These are phyloP conservation scores for Russula ochroleuca DNA, from an alignment of 768 basidiomycete genomes.

Conservation along the genomic window DNA sequence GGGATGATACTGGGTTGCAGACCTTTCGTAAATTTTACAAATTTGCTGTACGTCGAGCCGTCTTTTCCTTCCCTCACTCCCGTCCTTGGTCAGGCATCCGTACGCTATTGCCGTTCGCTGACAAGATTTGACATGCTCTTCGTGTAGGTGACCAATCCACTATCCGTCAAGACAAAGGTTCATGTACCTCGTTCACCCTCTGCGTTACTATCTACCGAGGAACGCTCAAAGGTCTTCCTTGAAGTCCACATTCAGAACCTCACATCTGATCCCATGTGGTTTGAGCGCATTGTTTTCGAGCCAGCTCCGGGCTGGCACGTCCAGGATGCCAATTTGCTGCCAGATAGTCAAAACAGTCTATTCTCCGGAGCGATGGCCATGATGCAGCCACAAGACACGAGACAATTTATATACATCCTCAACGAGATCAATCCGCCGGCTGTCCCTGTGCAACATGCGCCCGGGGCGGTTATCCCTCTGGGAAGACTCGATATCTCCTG, in stretches of 20 bases:
- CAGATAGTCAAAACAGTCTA: constrained; percentile 35
- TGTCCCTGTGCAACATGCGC: constrained; percentile 48
- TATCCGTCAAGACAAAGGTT: constrained; percentile 94
- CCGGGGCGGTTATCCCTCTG: constrained; percentile 72
- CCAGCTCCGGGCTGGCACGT: constrained; percentile 62
- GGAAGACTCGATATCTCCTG: constrained; percentile 88
- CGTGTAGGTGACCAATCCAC: constrained; percentile 81
- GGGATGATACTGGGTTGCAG: constrained; percentile 53
- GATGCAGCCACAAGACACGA: constrained; percentile 78
- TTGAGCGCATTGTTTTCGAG: constrained; percentile 78
- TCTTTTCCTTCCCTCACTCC: neutral
- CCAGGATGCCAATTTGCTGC: constrained; percentile 49
- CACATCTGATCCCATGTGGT: constrained; percentile 69
- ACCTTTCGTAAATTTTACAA: constrained; percentile 89
- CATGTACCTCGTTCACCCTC: constrained; percentile 72
- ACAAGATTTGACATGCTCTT: constrained; percentile 4
- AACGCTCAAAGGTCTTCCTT: constrained; percentile 81
- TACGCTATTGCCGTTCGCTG: too few relatives aligned
- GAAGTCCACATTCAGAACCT: constrained; percentile 92
- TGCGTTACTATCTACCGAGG: constrained; percentile 54
- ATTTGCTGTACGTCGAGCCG: constrained; percentile 57
- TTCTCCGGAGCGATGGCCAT: constrained; percentile 63
- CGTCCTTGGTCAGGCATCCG: neutral
- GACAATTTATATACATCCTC: constrained; percentile 87
- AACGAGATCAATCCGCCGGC: constrained; percentile 45